Conservation (phyloP, 257 asterid species). For the Solanum gandarillasii region DNA sequence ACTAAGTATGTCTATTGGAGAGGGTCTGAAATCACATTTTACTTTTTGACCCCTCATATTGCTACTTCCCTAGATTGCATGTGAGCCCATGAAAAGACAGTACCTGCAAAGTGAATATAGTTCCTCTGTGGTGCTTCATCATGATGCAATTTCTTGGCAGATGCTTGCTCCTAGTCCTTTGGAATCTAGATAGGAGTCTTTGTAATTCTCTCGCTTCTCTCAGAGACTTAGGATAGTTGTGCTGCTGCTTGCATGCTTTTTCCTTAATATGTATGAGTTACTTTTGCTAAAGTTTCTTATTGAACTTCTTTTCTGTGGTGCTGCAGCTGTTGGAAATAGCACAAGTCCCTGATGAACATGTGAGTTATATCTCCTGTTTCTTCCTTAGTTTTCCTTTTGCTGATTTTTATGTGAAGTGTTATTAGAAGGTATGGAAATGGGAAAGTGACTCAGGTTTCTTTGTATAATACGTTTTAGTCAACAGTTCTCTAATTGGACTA, state of each 20-base stretch:
- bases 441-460: background rate
- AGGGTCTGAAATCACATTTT: background rate
- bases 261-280: background rate
- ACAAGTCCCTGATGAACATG: constrained; percentile 93
- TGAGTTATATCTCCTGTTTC: constrained; percentile 21
- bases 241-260: background rate
- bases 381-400: background rate
- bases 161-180: background rate
- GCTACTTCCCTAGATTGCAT: background rate
- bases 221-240: background rate
- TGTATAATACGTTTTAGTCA: background rate
- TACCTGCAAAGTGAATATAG: background rate
- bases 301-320: constrained; percentile 5
- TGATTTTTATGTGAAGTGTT: background rate
- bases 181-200: background rate
- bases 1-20: background rate
- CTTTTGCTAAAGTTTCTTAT: background rate
- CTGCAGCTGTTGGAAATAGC: constrained; percentile 97
- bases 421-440: background rate
- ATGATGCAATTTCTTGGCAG: background rate
- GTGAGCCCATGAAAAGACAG: background rate
- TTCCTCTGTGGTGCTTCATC: background rate
- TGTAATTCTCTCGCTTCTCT: background rate
- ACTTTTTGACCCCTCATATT: background rate
- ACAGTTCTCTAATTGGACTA: background rate